Evolutionary conservation across 805 yeast species (phyloP), one percentile per base, ranked within the genome.

Genomic region (Nakazawaea pomicola): DNA sequence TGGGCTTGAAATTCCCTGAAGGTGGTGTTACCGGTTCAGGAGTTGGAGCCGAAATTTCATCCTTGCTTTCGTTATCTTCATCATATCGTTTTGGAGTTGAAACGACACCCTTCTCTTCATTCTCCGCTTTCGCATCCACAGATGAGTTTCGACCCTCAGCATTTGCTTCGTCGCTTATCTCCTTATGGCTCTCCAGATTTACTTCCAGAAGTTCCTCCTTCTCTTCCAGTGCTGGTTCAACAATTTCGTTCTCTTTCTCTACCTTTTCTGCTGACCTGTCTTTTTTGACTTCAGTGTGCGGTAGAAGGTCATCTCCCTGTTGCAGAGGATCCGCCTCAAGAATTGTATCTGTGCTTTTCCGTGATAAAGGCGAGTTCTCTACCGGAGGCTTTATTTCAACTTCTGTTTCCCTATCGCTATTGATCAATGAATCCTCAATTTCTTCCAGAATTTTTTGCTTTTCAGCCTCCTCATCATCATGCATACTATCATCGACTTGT

Each of bases 1-100:
- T 8, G 15, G 14, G n/a, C 15, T 28, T 14, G 4, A 33, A 15
- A 45, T 19, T 35, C 12, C 33, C 42, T 17, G 40, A 30, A 4
- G 47, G 41, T 4, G 54, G 49, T 1, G 51, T 52, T 9, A 45
- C 47, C 8, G 53, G 49, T 21, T 49, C 55, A 10, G 53, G 49
- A 1, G 50, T 49, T 7, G 50, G 51, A 2, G 49, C 48, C 8
- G 43, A 30, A 7, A 32, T 38, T n/a, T 48, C 52, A 25, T 37
- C 40, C 29, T 33, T 23, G 10, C 15, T 16, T 32, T 43, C 41
- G 27, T 33, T 24, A 10, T 24, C 8, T 33, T n/a, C n/a, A n/a
- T n/a, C n/a, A n/a, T n/a, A n/a, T n/a, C n/a, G n/a, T n/a, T 43
- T 27, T 33, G 41, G 11, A 12, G 17, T 16, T 34, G 34, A 15